Percentiles rank a stretch among this genome's conserved stretches.
These are phyloP conservation scores for Phoma sp. DNA, from an alignment of 2,329 filamentous ascomycete genomes.

Conservation along the genomic window DNA sequence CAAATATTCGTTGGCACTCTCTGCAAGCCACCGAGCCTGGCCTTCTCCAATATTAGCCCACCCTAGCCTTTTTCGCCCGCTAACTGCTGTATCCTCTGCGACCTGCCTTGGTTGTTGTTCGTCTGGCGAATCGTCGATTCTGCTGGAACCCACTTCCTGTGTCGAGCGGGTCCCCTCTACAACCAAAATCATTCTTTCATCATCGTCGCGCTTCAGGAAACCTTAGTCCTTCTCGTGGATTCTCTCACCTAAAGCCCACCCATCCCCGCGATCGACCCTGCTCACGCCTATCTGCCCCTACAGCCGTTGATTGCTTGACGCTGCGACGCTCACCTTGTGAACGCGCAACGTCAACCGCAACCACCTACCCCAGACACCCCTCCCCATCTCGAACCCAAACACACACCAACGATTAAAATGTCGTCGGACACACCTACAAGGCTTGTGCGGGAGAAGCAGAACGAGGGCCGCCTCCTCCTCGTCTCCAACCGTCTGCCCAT, in stretches of 20 bases:
- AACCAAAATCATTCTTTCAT: conserved; percentile 44
- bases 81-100: conserved; percentile 19
- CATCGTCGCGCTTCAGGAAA: conserved; percentile 25
- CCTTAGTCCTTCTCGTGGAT: conserved; percentile 2
- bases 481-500: conserved; percentile 95
- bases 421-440: conserved; percentile 41
- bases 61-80: conserved; percentile 19
- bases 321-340: neutral
- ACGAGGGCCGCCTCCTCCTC: conserved; percentile 70
- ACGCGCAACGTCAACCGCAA: conserved; percentile 6
- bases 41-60: conserved; percentile 13
- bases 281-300: neutral
- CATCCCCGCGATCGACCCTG: conserved; percentile 6
- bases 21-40: conserved; percentile 27
- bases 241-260: conserved; percentile 2
- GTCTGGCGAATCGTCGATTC: conserved; percentile 31
- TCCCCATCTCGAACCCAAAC: conserved; percentile 5
- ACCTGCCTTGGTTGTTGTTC: conserved; percentile 14
- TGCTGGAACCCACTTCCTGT: conserved; percentile 38
- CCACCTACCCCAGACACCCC: conserved; percentile 9
- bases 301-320: neutral
- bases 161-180: conserved; percentile 28
- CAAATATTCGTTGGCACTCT: conserved; percentile 11
- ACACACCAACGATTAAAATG: conserved; percentile 24
- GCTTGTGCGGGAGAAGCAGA: conserved; percentile 31